Percentiles rank a stretch among this genome's conserved stretches.
Evolutionary conservation across 164 flowering plant species (phyloP).

Genomic region (Paratinospora sagittata): DNA sequence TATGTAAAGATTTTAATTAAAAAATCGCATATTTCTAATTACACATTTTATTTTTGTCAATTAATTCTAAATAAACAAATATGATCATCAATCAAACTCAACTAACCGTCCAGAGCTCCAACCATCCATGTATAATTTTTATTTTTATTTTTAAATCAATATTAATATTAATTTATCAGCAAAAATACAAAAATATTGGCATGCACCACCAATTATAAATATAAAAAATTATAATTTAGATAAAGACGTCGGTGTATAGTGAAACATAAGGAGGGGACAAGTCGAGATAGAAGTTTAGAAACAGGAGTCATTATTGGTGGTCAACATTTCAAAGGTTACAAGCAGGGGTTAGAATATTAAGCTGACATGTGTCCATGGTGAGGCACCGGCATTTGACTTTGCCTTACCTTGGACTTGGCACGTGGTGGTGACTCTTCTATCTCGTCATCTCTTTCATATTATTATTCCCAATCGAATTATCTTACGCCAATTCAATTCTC

Average conservation of each 20-base stretch:
- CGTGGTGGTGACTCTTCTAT: not conserved
- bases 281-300: not conserved
- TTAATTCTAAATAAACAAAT: no score
- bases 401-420: not conserved
- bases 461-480: not conserved
- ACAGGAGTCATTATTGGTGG: not conserved
- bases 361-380: not conserved
- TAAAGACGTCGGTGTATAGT: not conserved
- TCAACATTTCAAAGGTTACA: not conserved
- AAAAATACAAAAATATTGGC: no score
- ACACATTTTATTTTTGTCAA: no score
- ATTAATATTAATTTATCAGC: not conserved
- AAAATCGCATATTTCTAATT: no score
- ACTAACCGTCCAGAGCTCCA: no score
- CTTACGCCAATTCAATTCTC: not conserved
- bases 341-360: not conserved
- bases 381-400: slow-evolving; percentile 1
- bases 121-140: no score
- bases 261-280: not conserved
- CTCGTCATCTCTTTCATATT: not conserved
- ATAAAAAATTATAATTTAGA: not conserved
- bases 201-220: not conserved
- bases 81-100: no score
- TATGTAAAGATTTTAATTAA: no score
- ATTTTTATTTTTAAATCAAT: no score